These are phyloP conservation scores for Paecilomyces formosus DNA, from an alignment of 2,329 filamentous ascomycete genomes.

Conservation along the genomic window DNA sequence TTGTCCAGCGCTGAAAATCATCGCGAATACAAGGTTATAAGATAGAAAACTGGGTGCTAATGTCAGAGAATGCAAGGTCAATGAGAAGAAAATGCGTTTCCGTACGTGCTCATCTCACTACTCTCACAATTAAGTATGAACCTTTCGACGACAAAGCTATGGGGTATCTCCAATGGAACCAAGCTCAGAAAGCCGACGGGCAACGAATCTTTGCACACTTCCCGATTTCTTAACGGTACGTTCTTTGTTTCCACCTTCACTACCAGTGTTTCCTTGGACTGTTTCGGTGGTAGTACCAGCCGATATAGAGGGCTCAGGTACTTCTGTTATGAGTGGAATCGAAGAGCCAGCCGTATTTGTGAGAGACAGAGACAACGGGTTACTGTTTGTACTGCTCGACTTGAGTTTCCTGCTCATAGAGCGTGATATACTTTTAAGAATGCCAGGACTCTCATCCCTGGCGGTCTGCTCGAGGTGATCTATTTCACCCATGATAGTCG, in stretches of 20 bases:
- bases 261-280: neutral
- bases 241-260: conserved; percentile 5
- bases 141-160: neutral
- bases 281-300: neutral
- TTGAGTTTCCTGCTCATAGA: conserved; percentile 30
- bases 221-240: conserved; percentile 15
- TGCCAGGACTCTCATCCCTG: conserved; percentile 31
- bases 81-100: too few relatives aligned
- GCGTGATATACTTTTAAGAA: conserved; percentile 34
- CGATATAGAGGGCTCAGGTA: neutral
- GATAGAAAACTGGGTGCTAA: too few relatives aligned
- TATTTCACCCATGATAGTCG: conserved; percentile 61
- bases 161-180: neutral
- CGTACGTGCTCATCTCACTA: too few relatives aligned
- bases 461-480: conserved; percentile 48
- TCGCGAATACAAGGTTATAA: too few relatives aligned
- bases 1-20: too few relatives aligned
- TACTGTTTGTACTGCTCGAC: conserved; percentile 19
- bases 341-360: conserved; percentile 13
- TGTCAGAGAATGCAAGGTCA: too few relatives aligned
- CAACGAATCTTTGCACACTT: conserved; percentile 14
- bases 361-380: conserved; percentile 18
- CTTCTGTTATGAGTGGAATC: neutral
- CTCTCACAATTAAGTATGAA: neutral
- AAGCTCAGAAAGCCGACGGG: conserved; percentile 7